Evolutionary conservation across 345 rosid species (phyloP), one percentile per base, ranked within the genome.

Genomic region (Ceriops tagal): DNA sequence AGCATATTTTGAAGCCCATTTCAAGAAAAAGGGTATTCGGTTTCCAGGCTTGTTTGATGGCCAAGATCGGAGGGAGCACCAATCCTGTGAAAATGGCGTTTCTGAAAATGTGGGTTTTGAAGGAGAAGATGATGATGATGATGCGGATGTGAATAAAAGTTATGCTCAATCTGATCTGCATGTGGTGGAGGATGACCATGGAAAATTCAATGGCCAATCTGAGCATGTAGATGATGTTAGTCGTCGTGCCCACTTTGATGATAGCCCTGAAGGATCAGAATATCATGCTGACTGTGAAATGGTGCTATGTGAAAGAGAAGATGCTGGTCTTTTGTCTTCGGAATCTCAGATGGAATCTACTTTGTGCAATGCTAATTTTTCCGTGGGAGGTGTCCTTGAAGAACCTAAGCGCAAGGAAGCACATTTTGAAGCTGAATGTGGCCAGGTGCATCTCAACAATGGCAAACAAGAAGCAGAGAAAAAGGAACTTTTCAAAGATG

Each of bases 1-100:
- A 78, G 98, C 97, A 19, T 87, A 83, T 71, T 88, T 93, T 35
- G 98, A 93, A 56, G 96, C 93, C 79, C 97, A 89, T 76, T 90
- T 93, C 82, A 90, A 82, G 89, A 89, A 85, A 80, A 87, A 80
- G 82, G 89, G 85, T 20, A 82, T 84, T 74, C 72, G 61, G 51
- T 71, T 75, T 53, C 97, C 86, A 35, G 69, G 62, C 75, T 80
- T 81, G 59, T 64, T 84, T 43, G 89, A 82, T 57, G 77, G 76
- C 67, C 81, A 76, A 39, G 80, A 58, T 65, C 80, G 73, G 57
- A 70, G 74, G 22, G 86, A 70, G 47, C 63, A 47, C 60, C 82
- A 75, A 60, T 67, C 66, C 18, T 20, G 73, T 68, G 82, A 71
- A 61, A 77, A 71, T 69, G 83, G 59, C 34, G 49, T 8, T 27